phyloP scores from a whole-genome alignment of 768 basidiomycete genomes.

The Pisolithus albus region DNA sequence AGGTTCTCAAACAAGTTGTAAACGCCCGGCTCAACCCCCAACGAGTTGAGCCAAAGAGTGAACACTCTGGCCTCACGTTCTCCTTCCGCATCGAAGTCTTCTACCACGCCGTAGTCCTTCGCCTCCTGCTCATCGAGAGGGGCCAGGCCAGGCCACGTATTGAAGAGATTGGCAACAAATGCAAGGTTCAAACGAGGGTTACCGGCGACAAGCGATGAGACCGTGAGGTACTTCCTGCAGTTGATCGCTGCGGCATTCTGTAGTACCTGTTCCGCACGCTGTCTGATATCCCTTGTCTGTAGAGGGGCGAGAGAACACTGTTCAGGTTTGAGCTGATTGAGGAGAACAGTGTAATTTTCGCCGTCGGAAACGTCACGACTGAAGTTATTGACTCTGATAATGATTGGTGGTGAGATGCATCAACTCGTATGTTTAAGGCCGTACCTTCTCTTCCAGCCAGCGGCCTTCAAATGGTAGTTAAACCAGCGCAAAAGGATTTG shows the following conservation, averaged over 20 bases:
- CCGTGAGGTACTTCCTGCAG: conserved; percentile 93
- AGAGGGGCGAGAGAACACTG: conserved; percentile 88
- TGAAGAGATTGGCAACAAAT: conserved; percentile 98
- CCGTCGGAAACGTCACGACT: conserved; percentile 95
- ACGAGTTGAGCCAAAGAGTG: conserved; percentile 95
- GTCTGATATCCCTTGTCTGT: conserved; percentile 73
- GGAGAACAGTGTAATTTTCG: conserved; percentile 94
- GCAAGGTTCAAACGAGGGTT: conserved; percentile 97
- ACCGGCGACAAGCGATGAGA: conserved; percentile 83
- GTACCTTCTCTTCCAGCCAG: conserved; percentile 83
- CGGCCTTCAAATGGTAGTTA: conserved; percentile 96
- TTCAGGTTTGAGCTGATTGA: conserved; percentile 93
- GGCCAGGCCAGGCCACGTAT: conserved; percentile 91
- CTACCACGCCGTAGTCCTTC: conserved; percentile 81
- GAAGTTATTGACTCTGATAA: conserved; percentile 89
- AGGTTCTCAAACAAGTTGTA: conserved; percentile 96
- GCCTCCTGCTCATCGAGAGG: conserved; percentile 93
- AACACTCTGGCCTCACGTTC: conserved; percentile 98
- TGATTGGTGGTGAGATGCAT: neutral
- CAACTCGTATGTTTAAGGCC: neutral
- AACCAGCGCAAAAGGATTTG: conserved; percentile 99
- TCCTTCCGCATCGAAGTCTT: conserved; percentile 98
- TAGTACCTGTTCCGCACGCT: conserved; percentile 89
- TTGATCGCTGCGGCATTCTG: conserved; percentile 91
- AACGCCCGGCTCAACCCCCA: conserved; percentile 93